Percentiles rank a stretch among this genome's conserved stretches.
Conservation (phyloP, 2,329 filamentous ascomycete genomes). For the Decorospora gaudefroyi region DNA sequence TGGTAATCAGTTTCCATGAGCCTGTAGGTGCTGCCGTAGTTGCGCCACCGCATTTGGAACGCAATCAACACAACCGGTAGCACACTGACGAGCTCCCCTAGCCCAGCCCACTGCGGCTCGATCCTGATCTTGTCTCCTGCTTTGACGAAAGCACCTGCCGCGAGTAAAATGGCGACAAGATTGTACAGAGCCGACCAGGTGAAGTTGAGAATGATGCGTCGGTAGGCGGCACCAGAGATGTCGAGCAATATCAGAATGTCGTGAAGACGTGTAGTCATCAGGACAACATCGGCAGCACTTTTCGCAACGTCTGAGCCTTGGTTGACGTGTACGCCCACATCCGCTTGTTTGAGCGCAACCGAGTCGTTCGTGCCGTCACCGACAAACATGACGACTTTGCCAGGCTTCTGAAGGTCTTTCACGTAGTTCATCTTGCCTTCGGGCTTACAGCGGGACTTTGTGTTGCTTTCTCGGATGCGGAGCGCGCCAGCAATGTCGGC, state of each 20-base stretch:
- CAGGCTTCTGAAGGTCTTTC: constrained; percentile 30
- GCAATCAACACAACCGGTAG: constrained; percentile 68
- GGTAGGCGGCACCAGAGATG: constrained; percentile 52
- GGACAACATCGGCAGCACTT: constrained; percentile 69
- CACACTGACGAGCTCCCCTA: constrained; percentile 76
- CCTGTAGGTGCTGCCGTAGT: constrained; percentile 31
- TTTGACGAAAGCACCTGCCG: constrained; percentile 60
- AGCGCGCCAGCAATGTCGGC: constrained; percentile 51
- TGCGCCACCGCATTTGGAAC: constrained; percentile 52
- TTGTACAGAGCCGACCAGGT: constrained; percentile 74
- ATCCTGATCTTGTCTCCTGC: constrained; percentile 51
- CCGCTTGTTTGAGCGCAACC: constrained; percentile 70
- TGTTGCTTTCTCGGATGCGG: constrained; percentile 47
- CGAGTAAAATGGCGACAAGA: constrained; percentile 67
- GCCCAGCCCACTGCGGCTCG: constrained; percentile 66
- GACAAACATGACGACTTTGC: constrained; percentile 64
- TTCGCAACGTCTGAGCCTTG: constrained; percentile 64
- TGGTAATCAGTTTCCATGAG: constrained; percentile 21
- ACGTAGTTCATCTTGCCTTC: constrained; percentile 61
- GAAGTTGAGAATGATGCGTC: constrained; percentile 65
- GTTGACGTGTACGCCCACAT: constrained; percentile 71
- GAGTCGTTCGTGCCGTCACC: constrained; percentile 84
- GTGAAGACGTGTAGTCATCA: constrained; percentile 61
- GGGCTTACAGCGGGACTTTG: constrained; percentile 56
- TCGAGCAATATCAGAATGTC: constrained; percentile 64